Evolutionary conservation across 768 basidiomycete species (phyloP), one percentile per base, ranked within the genome.

Genomic region (Tylopilus vinaceipallidus): DNA sequence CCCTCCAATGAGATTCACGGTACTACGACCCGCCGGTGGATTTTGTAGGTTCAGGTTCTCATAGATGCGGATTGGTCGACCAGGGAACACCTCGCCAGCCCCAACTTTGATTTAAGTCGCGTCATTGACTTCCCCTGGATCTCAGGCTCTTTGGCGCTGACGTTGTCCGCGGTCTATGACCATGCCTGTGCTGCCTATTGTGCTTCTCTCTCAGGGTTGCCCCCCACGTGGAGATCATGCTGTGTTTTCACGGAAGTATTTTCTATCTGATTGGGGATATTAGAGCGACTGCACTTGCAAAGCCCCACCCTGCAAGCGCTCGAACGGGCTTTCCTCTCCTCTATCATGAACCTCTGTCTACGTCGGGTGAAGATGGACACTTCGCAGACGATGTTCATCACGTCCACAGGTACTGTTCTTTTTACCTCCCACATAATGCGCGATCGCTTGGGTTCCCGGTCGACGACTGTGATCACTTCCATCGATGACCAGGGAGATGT

Each of bases 331-430:
- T 33, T 5, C 9, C 14, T 26, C 6, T 35, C 11, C 17, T 27
- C 35, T 12, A 17, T 23, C 2, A 62, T 62, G 60, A 62, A 59
- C 43, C 36, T 59, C 56, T 55, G 49, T 24, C 53, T 59, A 32
- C 60, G 52, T 17, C 50, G 44, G 26, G 56, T 61, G 16, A 38
- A 44, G 38, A 39, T 51, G 8, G 37, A 38, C 23, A 34, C 43
- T 16, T 56, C 47, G 1, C 51, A 59, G 17, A 47, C 57, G 0
- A 22, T 51, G 47, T 56, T 53, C n/a, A 47, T 61, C 27, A 52
- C 51, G 16, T 51, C 60, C 2, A 38, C 60, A 8, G 57, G 60
- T 2, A 53, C 49, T 0, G 38, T 59, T 3, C 57, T 53, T 43
- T 61, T 60, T 24, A 52, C 50, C 0, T 53, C 45, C 2, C n/a